phyloP scores from a whole-genome alignment of 2,329 filamentous ascomycete species.

The Alternaria novae-zelandiae region DNA sequence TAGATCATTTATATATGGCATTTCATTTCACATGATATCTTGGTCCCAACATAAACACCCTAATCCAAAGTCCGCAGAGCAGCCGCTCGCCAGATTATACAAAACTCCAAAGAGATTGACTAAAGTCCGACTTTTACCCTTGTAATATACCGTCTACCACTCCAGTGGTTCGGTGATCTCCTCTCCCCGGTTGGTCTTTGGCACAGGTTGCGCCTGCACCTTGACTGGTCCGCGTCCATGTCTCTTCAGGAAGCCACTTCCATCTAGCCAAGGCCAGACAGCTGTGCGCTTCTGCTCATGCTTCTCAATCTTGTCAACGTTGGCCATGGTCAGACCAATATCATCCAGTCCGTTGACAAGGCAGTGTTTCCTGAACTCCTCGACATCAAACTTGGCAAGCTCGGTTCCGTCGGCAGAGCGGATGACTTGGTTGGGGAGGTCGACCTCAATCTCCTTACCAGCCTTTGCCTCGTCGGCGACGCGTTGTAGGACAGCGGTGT shows the following conservation, averaged over 20 bases:
- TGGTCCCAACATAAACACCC: neutral
- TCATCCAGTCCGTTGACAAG: constrained; percentile 92
- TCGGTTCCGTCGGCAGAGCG: constrained; percentile 75
- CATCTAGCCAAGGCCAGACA: constrained; percentile 91
- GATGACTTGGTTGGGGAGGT: constrained; percentile 84
- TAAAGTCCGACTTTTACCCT: neutral
- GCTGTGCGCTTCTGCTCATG: constrained; percentile 80
- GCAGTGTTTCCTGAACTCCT: constrained; percentile 94
- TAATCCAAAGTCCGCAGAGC: constrained; percentile 1
- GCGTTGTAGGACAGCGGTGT: constrained; percentile 69
- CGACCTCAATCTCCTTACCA: constrained; percentile 85
- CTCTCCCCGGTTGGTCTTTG: constrained; percentile 88
- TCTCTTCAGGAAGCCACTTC: constrained; percentile 75
- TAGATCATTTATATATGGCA: neutral
- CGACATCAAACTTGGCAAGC: constrained; percentile 82
- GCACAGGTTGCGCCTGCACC: constrained; percentile 72
- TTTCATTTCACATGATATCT: constrained; percentile 4
- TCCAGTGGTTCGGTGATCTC: constrained; percentile 84
- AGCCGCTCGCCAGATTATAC: neutral
- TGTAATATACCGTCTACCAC: constrained; percentile 64
- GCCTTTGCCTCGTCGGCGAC: constrained; percentile 80
- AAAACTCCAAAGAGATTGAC: neutral
- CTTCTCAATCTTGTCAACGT: constrained; percentile 83
- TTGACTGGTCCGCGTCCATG: constrained; percentile 64
- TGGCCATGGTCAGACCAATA: constrained; percentile 91